Evolutionary conservation across 2,329 filamentous ascomycete species (phyloP).

Genomic region (Proliferodiscus dingleyae): DNA sequence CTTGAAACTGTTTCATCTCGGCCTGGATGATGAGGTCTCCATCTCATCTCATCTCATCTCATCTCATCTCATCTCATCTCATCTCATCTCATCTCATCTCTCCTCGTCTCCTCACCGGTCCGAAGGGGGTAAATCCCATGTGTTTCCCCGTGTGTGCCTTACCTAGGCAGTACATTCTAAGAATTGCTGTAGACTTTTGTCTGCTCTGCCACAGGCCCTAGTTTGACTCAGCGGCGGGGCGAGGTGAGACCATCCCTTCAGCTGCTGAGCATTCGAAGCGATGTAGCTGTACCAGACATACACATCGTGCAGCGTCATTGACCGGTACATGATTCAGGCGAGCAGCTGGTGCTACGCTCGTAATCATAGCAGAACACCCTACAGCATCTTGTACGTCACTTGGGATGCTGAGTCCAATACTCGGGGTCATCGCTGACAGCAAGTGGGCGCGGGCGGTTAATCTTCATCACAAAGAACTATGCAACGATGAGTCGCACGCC

Average conservation of each 20-base stretch:
- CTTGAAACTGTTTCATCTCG: slow-evolving; percentile 19
- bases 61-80: not conserved
- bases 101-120: no score
- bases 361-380: no score
- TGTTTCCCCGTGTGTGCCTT: not conserved
- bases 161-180: not conserved
- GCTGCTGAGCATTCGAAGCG: not conserved
- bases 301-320: no score
- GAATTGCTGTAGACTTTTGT: not conserved
- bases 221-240: not conserved
- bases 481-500: no score
- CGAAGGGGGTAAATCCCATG: not conserved
- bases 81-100: not conserved
- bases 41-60: not conserved
- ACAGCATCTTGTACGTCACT: no score
- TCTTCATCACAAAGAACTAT: slow-evolving; percentile 15
- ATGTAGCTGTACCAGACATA: not conserved
- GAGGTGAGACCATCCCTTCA: not conserved
- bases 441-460: slow-evolving; percentile 8
- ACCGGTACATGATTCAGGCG: no score
- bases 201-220: not conserved
- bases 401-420: no score
- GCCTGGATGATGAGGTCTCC: not conserved
- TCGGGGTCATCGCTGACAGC: no score
- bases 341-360: no score